Conservation (phyloP, 805 yeast species). For the Pichia heedii region DNA sequence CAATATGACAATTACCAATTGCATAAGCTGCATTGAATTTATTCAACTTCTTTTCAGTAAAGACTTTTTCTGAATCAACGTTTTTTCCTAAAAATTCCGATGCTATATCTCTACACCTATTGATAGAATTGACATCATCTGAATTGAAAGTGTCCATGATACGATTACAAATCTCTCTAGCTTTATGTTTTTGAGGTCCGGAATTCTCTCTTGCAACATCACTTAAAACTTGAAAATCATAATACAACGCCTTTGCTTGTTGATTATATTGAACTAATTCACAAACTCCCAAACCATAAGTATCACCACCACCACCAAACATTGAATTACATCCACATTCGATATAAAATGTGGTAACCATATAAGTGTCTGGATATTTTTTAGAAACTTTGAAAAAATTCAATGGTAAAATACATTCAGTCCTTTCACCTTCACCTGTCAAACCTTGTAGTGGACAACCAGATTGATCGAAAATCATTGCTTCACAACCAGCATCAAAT, state of each 20-base stretch:
- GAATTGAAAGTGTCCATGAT: constrained; percentile 83
- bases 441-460: constrained; percentile 78
- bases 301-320: constrained; percentile 59
- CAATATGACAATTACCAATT: constrained; percentile 93
- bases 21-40: constrained; percentile 58
- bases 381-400: constrained; percentile 30
- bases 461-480: constrained; percentile 56
- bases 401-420: constrained; percentile 59
- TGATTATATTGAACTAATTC: constrained; percentile 76
- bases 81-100: constrained; percentile 53
- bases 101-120: constrained; percentile 60
- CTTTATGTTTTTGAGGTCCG: constrained; percentile 78
- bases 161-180: constrained; percentile 67
- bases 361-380: constrained; percentile 18
- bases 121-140: constrained; percentile 46
- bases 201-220: constrained; percentile 88
- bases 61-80: constrained; percentile 59
- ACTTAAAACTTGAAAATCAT: constrained; percentile 81
- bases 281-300: constrained; percentile 59
- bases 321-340: constrained; percentile 93
- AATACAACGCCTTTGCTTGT: constrained; percentile 66
- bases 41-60: constrained; percentile 31
- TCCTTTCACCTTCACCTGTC: constrained; percentile 78
- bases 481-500: constrained; percentile 86
- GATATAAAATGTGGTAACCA: constrained; percentile 60